Base-by-base conservation (phyloP, 192 early-diverging fungal genomes). In the Diversispora eburnea region DNA sequence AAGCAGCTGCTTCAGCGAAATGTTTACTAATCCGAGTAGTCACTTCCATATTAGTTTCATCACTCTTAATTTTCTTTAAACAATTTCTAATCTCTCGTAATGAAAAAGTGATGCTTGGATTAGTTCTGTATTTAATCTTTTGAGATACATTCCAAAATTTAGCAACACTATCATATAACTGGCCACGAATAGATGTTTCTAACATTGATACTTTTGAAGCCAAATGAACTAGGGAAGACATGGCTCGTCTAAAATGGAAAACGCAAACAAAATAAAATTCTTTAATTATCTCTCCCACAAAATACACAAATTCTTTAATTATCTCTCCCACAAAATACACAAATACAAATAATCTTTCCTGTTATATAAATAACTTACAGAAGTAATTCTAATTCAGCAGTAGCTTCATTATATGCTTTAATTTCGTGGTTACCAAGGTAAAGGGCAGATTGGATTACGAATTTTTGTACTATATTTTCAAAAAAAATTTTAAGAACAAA, bases 41-140 rank as follows among this genome's bases (percentile, higher is more conserved):
- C 6, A 0, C 2, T 45, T 45, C 42, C 13, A 15, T 3, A 17
- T 3, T 19, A 8, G 61, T 45, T 63, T 63, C 3, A 8, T 63
- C 61, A 46, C 42, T 41, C 17, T 63, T 46, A 43, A 63, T 63
- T 9, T 46, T 63, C 42, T 42, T 45, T 19, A 63, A 63, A 46
- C 61, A 63, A 19, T 6, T 43, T 63, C 61, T 6, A 45, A 63
- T 63, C n/a, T 63, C 61, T 19, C 61, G 61, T n/a, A 63, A 41
- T 4, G 8, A 41, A 8, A 63, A 63, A 1, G 25, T 63, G 13
- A 63, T 46, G 43, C 45, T 63, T 20, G 61, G 15, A 19, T 63
- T 63, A 0, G 42, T 63, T 8, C 9, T 2, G 0, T 7, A n/a
- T 4, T 33, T 8, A n/a, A 5, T 63, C 9, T 41, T 12, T 45